phyloP scores from a whole-genome alignment of 495 filamentous ascomycete species.

The Trichoderma gamsii region DNA sequence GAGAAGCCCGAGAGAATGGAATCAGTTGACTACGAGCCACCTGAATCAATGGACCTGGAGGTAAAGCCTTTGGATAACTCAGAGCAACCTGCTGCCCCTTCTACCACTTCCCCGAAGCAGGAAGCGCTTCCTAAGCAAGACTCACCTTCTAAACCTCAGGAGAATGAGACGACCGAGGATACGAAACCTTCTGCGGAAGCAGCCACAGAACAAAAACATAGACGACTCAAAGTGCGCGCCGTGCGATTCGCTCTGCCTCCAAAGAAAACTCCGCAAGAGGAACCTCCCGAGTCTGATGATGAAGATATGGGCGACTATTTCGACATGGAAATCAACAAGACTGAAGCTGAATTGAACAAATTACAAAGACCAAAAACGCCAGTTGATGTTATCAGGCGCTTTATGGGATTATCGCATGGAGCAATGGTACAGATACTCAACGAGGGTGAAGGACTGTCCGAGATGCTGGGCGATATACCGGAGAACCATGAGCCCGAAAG shows the following conservation, averaged over 20 bases:
- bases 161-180: background rate
- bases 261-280: conserved; percentile 17
- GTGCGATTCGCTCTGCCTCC: conserved; percentile 19
- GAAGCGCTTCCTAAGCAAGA: background rate
- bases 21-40: background rate
- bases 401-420: conserved; percentile 30
- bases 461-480: conserved; percentile 32
- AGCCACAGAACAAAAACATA: background rate
- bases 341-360: conserved; percentile 36
- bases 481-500: conserved; percentile 24
- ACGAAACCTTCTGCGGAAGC: background rate
- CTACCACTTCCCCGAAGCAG: background rate
- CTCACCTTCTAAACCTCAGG: background rate
- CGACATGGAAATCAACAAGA: conserved; percentile 38
- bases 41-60: background rate
- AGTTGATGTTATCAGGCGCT: conserved; percentile 25
- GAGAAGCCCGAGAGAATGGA: conserved; percentile 9
- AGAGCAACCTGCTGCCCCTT: background rate
- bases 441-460: conserved; percentile 26
- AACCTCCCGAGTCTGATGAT: conserved; percentile 41
- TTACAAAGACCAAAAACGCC: conserved; percentile 29
- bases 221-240: background rate
- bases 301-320: conserved; percentile 49
- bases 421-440: conserved; percentile 31
- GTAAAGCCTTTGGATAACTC: background rate